Conservation (phyloP, 2,329 filamentous ascomycete species). For the Cladorrhinum sp. region DNA sequence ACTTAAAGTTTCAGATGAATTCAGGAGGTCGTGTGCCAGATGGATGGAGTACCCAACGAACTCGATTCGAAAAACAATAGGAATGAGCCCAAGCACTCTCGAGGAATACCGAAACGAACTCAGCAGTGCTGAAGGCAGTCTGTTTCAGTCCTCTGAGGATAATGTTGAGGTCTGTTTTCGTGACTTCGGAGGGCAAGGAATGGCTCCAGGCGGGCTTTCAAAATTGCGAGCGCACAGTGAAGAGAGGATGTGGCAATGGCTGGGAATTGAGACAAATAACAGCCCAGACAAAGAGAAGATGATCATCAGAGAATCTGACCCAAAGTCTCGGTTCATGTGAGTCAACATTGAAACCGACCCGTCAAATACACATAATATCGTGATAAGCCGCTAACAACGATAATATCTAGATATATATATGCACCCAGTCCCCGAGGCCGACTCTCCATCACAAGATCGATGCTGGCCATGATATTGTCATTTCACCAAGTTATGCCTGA, state of each 20-base stretch:
- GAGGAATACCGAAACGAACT: neutral
- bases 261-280: conserved; percentile 4
- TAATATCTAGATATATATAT: conserved; percentile 19
- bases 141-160: neutral
- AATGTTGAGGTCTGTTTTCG: conserved; percentile 10
- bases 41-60: neutral
- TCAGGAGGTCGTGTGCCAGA: neutral
- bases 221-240: neutral
- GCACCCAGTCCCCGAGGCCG: conserved; percentile 6
- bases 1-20: neutral
- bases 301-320: conserved; percentile 4
- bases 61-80: neutral
- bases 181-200: conserved; percentile 2
- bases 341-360: no score
- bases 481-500: conserved; percentile 40
- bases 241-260: neutral
- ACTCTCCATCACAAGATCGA: conserved; percentile 7
- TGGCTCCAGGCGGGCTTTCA: neutral
- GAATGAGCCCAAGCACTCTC: neutral
- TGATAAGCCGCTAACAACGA: no score
- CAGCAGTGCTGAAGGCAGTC: neutral
- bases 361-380: no score
- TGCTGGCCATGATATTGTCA: conserved; percentile 27
- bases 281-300: neutral
- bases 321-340: conserved; percentile 12